Base-by-base conservation (phyloP, 1,284 basidiomycete genomes). In the Cerrena zonata region DNA sequence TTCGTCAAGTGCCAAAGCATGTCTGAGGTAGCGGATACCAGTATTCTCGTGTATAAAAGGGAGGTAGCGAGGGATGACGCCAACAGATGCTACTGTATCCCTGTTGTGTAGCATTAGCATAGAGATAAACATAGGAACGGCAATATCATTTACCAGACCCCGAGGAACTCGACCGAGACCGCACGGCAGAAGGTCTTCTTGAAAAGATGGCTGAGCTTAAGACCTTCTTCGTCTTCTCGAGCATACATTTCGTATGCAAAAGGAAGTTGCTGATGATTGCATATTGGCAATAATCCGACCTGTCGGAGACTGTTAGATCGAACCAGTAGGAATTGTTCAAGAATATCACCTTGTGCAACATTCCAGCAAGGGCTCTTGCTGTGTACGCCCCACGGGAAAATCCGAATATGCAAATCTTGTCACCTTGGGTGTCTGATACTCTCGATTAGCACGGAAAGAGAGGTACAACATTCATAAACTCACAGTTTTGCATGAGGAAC, bases 361-460 rank as follows among this genome's bases (percentile, higher is more conserved):
- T 71, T 1, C 72, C 73, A 21, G 72, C 71, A 26, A 75, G 63
- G n/a, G 71, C 70, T 3, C 73, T 59, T 12, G 73, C 73, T 0
- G 72, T 74, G 53, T 74, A 74, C 30, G 73, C 73, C 10, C 73
- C 73, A 15, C 73, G 64, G 3, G 67, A 69, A 58, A 75, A 75
- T 13, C 68, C 67, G 56, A 70, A 70, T 4, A 70, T 58, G 44
- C 65, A 67, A 21, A 71, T 69, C 51, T 62, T 63, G 53, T 65
- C 64, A 18, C 59, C 61, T 5, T 51, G 39, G 26, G 52, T 56
- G 39, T 62, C 63, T 63, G 38, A 10, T 23, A 13, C 47, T 4
- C 5, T n/a, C 18, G 10, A 41, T 34, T 3, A 18, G 37, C 24
- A 22, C 42, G 25, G 23, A 23, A 23, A 25, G 5, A 7, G 13